Evolutionary conservation across 2,329 filamentous ascomycete genomes (phyloP).

Genomic region (Colletotrichum higginsianum): DNA sequence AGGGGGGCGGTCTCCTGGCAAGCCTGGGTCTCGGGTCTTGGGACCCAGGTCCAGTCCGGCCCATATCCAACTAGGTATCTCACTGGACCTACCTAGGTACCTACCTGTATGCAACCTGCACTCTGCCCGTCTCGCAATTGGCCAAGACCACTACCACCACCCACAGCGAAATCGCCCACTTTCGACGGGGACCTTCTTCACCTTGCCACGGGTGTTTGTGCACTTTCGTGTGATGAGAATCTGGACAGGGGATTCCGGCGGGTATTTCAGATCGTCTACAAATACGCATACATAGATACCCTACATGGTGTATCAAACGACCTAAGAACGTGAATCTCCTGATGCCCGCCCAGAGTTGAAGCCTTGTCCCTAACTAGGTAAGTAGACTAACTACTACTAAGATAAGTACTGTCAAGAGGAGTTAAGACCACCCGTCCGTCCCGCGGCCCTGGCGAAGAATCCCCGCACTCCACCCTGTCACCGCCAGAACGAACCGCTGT

Average conservation of each 20-base stretch:
- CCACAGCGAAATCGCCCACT: slow-evolving; percentile 19
- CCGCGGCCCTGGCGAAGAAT: slow-evolving; percentile 23
- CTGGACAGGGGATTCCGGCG: slow-evolving; percentile 17
- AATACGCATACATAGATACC: too few species aligned
- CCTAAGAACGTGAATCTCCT: slow-evolving; percentile 30
- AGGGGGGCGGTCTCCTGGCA: background rate
- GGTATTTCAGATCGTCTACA: slow-evolving; percentile 29
- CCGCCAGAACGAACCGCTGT: slow-evolving; percentile 41
- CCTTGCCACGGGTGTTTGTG: slow-evolving; percentile 20
- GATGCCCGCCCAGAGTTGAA: background rate
- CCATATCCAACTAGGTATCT: slow-evolving; percentile 5
- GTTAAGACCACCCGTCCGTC: slow-evolving; percentile 11
- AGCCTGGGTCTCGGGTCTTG: background rate
- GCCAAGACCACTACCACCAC: slow-evolving; percentile 14
- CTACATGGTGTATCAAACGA: background rate
- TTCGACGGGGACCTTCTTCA: slow-evolving; percentile 10
- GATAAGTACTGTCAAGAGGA: slow-evolving; percentile 6
- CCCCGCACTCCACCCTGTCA: slow-evolving; percentile 40
- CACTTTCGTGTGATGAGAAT: background rate
- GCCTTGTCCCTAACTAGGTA: too few species aligned
- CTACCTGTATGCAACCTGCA: slow-evolving; percentile 18
- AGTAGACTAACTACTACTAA: too few species aligned
- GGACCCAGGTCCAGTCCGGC: slow-evolving; percentile 33
- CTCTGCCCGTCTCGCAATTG: slow-evolving; percentile 21
- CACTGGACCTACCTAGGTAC: background rate